Evolutionary conservation across 768 basidiomycete genomes (phyloP).

Genomic region (Panus rudis): DNA sequence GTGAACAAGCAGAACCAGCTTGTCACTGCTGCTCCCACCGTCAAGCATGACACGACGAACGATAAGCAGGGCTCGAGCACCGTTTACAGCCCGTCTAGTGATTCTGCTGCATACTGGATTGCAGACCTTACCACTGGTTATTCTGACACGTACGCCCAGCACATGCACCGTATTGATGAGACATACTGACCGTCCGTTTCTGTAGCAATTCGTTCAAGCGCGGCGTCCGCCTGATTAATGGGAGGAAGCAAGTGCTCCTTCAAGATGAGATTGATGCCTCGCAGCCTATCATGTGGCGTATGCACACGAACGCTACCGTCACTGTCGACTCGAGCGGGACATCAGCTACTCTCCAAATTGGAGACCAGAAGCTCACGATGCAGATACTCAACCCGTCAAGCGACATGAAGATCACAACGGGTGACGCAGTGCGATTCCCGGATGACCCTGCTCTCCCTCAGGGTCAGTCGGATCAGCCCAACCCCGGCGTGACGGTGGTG

Average conservation of each 20-base stretch:
- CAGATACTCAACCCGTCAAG: constrained; percentile 57
- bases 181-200: not conserved
- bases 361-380: constrained; percentile 58
- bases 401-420: constrained; percentile 58
- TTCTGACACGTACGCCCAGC: constrained; percentile 52
- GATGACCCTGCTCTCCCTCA: constrained; percentile 61
- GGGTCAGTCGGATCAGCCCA: constrained; percentile 56
- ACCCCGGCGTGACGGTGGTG: constrained; percentile 76
- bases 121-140: constrained; percentile 76
- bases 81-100: constrained; percentile 50
- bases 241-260: constrained; percentile 79
- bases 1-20: constrained; percentile 75
- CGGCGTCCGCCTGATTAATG: constrained; percentile 79
- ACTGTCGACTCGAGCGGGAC: constrained; percentile 45
- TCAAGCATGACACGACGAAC: constrained; percentile 46
- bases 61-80: constrained; percentile 78
- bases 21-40: constrained; percentile 56
- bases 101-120: constrained; percentile 78
- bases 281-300: constrained; percentile 72
- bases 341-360: constrained; percentile 71
- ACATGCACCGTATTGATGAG: not conserved
- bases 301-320: constrained; percentile 91
- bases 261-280: constrained; percentile 82
- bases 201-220: constrained; percentile 66
- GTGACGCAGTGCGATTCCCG: constrained; percentile 45